Evolutionary conservation across 2,329 filamentous ascomycete species (phyloP).

Genomic region (Sporothrix protearum): DNA sequence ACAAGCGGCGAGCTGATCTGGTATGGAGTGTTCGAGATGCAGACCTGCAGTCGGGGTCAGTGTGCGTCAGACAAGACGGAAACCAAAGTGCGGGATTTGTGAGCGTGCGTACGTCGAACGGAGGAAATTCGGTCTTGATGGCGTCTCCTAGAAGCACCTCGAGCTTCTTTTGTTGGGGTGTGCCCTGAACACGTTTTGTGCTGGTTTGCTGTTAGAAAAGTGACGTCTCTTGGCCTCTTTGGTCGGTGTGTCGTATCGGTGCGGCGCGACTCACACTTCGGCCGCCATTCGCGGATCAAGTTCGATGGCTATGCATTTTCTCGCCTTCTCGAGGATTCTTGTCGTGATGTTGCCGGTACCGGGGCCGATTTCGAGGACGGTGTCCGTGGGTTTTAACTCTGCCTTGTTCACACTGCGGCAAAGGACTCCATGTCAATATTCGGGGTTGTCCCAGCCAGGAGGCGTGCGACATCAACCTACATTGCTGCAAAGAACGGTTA

Average conservation of each 20-base stretch:
- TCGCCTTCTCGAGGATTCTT: constrained; percentile 81
- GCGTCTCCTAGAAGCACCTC: constrained; percentile 81
- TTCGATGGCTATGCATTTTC: constrained; percentile 75
- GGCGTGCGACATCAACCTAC: constrained; percentile 25
- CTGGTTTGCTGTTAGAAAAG: constrained; percentile 10
- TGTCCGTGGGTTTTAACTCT: constrained; percentile 79
- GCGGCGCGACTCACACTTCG: constrained; percentile 72
- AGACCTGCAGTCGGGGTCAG: constrained; percentile 61
- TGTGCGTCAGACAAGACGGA: constrained; percentile 35
- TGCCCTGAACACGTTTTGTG: constrained; percentile 87
- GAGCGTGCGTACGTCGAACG: constrained; percentile 46
- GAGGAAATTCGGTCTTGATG: constrained; percentile 74
- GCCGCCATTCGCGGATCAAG: constrained; percentile 95
- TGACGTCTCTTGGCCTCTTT: no score
- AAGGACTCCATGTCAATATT: background rate
- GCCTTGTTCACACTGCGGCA: constrained; percentile 26
- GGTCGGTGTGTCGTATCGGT: background rate
- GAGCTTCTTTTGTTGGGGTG: constrained; percentile 74
- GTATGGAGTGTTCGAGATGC: constrained; percentile 74
- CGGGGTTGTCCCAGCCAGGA: background rate
- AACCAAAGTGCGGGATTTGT: constrained; percentile 2
- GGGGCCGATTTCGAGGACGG: constrained; percentile 87
- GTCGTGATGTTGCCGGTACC: constrained; percentile 80
- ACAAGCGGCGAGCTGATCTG: constrained; percentile 87
- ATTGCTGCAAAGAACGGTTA: constrained; percentile 21